A percentile compares a stretch with the other conserved stretches of the same genome.
These are phyloP conservation scores for Thielaviopsis populi DNA, from an alignment of 2,329 filamentous ascomycete genomes.

Conservation along the genomic window DNA sequence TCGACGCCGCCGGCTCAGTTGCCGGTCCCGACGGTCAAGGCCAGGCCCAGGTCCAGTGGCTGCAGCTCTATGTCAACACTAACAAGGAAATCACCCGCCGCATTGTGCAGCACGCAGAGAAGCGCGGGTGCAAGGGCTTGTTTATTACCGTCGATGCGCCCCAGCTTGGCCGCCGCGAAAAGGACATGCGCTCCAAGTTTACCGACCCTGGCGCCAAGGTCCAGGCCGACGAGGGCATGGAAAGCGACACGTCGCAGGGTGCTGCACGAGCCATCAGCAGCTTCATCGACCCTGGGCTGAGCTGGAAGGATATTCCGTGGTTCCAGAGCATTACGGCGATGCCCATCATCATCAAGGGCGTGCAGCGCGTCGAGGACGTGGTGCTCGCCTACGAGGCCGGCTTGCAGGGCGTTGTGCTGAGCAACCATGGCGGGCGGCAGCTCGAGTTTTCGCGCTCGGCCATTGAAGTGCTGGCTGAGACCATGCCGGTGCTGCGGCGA, in stretches of 20 bases:
- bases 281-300: slow-evolving; percentile 90
- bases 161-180: slow-evolving; percentile 85
- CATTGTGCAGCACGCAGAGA: slow-evolving; percentile 85
- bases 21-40: slow-evolving; percentile 34
- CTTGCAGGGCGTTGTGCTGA: slow-evolving; percentile 80
- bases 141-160: slow-evolving; percentile 98
- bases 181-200: slow-evolving; percentile 94
- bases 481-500: slow-evolving; percentile 70
- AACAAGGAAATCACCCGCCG: slow-evolving; percentile 77
- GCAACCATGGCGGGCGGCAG: slow-evolving; percentile 90
- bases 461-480: slow-evolving; percentile 82
- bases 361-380: slow-evolving; percentile 92
- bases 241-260: slow-evolving; percentile 76
- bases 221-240: slow-evolving; percentile 47
- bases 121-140: slow-evolving; percentile 79
- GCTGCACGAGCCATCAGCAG: slow-evolving; percentile 87
- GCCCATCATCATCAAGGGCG: slow-evolving; percentile 92
- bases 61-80: slow-evolving; percentile 96
- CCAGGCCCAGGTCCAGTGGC: slow-evolving; percentile 72
- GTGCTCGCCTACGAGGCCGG: slow-evolving; percentile 69
- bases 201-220: slow-evolving; percentile 70
- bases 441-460: slow-evolving; percentile 82
- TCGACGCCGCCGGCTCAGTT: slow-evolving; percentile 50
- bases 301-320: slow-evolving; percentile 91
- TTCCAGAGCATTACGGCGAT: slow-evolving; percentile 80